Base-by-base conservation (phyloP, 371 early-diverging fungal genomes). In the Nematocida minor region DNA sequence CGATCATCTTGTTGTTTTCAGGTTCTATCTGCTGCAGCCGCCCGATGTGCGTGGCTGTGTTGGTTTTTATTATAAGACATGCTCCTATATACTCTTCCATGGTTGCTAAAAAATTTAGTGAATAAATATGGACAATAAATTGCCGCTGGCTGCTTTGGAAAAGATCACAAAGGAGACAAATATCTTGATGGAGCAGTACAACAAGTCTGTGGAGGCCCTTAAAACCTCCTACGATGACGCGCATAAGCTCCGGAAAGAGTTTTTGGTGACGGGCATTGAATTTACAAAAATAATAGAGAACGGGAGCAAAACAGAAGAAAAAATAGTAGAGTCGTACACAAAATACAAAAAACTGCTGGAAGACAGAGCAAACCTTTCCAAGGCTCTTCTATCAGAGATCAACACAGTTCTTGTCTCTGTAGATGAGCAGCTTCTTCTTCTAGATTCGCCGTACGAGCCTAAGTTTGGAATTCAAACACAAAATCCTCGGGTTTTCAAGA, bases 71-170 rank as follows among this genome's bases (percentile, higher is more conserved):
- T n/a, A 74, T 74, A 42, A 74, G 77, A 34, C 62, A 62, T 20
- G 77, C 77, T 64, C 77, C 77, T 53, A 74, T 74, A 53, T 63
- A 74, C 41, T 74, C 64, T 64, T 74, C 77, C 77, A 74, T 74
- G 27, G 40, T 47, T 41, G 38, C 32, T 44, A 74, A 66, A 63
- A 74, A 74, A 63, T 25, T 64, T 64, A 41, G 36, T 67, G 14
- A 63, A 74, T 31, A 29, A 54, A 51, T 47, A 74, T 74, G 77
- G 77, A 74, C 11, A 42, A 54, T n/a, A 74, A 36, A 41, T 34
- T 46, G 16, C 64, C 77, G 22, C 63, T 64, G 22, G 25, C 48
- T 2, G 53, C 63, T 1, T 32, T 64, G 16, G 77, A 74, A 38
- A 63, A 31, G 38, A 31, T 74, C 2, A 16, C 46, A 41, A 53